A percentile compares a stretch with the other conserved stretches of the same genome.
These are phyloP conservation scores for Puccinia horiana DNA, from an alignment of 1,284 basidiomycete species.

Conservation along the genomic window DNA sequence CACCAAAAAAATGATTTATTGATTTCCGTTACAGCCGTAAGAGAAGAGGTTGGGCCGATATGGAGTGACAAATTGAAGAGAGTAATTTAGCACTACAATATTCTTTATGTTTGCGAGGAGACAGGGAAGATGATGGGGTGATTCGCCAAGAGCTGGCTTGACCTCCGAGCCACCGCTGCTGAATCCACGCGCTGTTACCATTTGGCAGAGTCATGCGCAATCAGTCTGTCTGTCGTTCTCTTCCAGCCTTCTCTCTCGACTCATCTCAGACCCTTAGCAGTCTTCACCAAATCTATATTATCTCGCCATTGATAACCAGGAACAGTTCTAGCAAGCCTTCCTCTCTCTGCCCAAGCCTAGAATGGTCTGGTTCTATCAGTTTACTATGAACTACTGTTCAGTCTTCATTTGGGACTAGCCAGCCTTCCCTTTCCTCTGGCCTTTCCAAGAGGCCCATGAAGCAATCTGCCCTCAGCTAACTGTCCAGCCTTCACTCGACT, in stretches of 20 bases:
- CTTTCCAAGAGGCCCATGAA: not conserved
- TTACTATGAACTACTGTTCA: too few relatives aligned
- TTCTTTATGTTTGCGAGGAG: not conserved
- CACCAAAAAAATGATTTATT: too few relatives aligned
- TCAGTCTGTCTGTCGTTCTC: not conserved
- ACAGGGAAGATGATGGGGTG: constrained; percentile 12
- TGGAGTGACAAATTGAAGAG: not conserved
- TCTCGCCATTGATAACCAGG: not conserved
- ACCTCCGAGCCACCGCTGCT: too few relatives aligned
- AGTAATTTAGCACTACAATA: constrained; percentile 9
- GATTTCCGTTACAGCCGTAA: not conserved
- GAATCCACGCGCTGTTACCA: too few relatives aligned
- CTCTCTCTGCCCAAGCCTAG: not conserved
- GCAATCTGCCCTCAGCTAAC: not conserved
- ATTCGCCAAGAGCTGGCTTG: too few relatives aligned
- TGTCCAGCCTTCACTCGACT: not conserved
- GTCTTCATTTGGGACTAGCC: constrained; percentile 13
- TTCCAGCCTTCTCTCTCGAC: not conserved
- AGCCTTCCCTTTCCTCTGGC: not conserved
- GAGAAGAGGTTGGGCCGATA: too few relatives aligned
- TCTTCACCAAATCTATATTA: too few relatives aligned
- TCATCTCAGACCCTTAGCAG: not conserved
- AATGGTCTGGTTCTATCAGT: too few relatives aligned
- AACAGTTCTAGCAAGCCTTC: not conserved
- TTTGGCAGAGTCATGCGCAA: too few relatives aligned